Conservation (phyloP, 1,284 basidiomycete genomes). For the Heterobasidion annosum region DNA sequence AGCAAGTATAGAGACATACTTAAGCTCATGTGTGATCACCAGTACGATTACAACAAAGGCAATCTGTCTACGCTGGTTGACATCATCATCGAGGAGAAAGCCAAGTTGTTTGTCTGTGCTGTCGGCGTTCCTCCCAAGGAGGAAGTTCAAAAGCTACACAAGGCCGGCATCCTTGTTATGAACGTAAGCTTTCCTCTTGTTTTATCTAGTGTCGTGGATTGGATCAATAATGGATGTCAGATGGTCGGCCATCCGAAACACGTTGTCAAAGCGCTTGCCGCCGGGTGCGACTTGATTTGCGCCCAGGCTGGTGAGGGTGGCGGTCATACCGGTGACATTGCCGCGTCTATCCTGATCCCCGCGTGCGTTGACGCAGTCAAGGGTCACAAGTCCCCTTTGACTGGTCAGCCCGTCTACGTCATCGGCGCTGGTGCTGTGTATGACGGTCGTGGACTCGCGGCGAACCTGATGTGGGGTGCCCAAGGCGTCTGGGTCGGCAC, state of each 20-base stretch:
- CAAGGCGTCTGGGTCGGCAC: slow-evolving; percentile 66
- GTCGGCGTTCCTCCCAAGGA: slow-evolving; percentile 76
- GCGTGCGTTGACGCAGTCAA: slow-evolving; percentile 78
- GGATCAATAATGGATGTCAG: slow-evolving; percentile 16
- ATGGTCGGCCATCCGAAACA: slow-evolving; percentile 92
- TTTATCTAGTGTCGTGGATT: neutral
- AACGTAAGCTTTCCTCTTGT: slow-evolving; percentile 39
- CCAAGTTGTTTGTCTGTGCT: slow-evolving; percentile 79
- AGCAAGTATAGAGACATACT: neutral
- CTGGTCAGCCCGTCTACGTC: slow-evolving; percentile 72
- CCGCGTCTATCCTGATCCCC: slow-evolving; percentile 72
- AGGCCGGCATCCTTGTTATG: slow-evolving; percentile 76
- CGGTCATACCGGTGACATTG: slow-evolving; percentile 72
- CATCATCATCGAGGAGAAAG: slow-evolving; percentile 82
- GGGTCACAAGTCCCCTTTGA: slow-evolving; percentile 68
- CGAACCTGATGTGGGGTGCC: slow-evolving; percentile 79
- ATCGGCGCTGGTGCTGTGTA: slow-evolving; percentile 83
- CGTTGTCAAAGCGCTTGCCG: slow-evolving; percentile 70
- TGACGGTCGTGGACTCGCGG: slow-evolving; percentile 81
- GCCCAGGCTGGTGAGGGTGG: slow-evolving; percentile 86
- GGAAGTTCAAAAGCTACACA: slow-evolving; percentile 72
- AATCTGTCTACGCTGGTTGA: slow-evolving; percentile 72
- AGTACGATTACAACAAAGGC: slow-evolving; percentile 80
- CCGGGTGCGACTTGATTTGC: slow-evolving; percentile 82
- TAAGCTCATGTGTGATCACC: neutral